Evolutionary conservation across 305 asterid genomes (phyloP).

Genomic region (Fraxinus latifolia): DNA sequence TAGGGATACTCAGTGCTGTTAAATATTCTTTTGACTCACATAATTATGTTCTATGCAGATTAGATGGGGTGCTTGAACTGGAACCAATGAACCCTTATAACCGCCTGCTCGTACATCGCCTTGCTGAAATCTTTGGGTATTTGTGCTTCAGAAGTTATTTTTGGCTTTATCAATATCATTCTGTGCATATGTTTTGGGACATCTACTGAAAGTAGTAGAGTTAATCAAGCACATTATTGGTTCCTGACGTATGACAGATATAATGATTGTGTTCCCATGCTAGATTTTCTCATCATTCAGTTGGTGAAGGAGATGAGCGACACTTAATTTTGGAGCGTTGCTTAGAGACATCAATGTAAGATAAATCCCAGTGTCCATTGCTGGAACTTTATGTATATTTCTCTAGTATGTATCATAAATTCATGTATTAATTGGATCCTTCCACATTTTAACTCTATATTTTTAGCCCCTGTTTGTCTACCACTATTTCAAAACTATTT

Average conservation of each 20-base stretch:
- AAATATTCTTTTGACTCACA: neutral
- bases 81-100: conserved; percentile 75
- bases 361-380: conserved; percentile 23
- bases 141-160: conserved; percentile 7
- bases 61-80: conserved; percentile 62
- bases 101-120: conserved; percentile 84
- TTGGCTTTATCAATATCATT: neutral
- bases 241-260: conserved; percentile 9
- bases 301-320: conserved; percentile 86
- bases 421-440: conserved; percentile 7
- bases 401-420: conserved; percentile 2
- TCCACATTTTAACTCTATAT: neutral
- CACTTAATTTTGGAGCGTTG: conserved; percentile 81
- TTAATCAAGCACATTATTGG: neutral
- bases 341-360: conserved; percentile 76
- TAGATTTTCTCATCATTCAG: conserved; percentile 84
- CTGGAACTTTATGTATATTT: conserved; percentile 8
- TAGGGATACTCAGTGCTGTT: neutral
- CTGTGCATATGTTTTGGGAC: conserved; percentile 10
- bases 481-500: too few relatives aligned
- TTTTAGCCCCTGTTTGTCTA: too few relatives aligned
- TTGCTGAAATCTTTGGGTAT: conserved; percentile 91
- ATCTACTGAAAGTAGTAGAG: neutral
- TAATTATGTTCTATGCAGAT: conserved; percentile 46
- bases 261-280: conserved; percentile 26